Percentiles rank a stretch among this genome's conserved stretches.
phyloP scores from a whole-genome alignment of 2,329 filamentous ascomycete genomes.

The Keithomyces neogunnii region DNA sequence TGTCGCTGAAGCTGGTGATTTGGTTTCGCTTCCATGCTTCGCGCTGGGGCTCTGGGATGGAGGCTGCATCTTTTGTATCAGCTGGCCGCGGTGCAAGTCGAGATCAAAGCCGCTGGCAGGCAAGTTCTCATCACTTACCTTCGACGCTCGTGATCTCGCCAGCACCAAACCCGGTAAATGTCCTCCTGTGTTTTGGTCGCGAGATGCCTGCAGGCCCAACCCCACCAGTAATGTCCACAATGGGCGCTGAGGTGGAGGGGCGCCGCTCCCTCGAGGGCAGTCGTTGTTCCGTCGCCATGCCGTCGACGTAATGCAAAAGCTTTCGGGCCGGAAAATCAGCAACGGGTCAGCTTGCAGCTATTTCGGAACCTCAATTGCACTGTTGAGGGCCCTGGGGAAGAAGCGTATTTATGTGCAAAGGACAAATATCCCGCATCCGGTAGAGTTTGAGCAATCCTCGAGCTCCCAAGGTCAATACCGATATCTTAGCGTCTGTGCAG shows the following conservation, averaged over 20 bases:
- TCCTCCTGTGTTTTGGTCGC: slow-evolving; percentile 92
- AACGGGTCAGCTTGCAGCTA: neutral
- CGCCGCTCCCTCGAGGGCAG: slow-evolving; percentile 62
- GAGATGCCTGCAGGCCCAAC: slow-evolving; percentile 78
- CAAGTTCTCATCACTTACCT: slow-evolving; percentile 40
- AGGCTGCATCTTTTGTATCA: slow-evolving; percentile 33
- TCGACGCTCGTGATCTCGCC: slow-evolving; percentile 91
- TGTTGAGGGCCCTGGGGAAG: neutral
- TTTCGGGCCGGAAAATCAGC: neutral
- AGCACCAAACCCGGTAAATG: slow-evolving; percentile 87
- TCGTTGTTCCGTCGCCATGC: slow-evolving; percentile 27
- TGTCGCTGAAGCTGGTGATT: slow-evolving; percentile 61
- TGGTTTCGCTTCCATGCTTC: slow-evolving; percentile 64
- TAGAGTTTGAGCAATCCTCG: neutral
- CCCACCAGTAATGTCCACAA: slow-evolving; percentile 78
- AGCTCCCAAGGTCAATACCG: neutral
- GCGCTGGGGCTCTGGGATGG: slow-evolving; percentile 81
- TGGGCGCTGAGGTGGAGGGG: slow-evolving; percentile 72
- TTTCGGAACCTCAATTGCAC: neutral
- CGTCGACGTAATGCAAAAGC: slow-evolving; percentile 1
- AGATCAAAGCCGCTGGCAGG: neutral
- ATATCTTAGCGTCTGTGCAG: neutral
- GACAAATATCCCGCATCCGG: neutral
- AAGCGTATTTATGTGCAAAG: neutral
- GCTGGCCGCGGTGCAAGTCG: neutral